Evolutionary conservation across 106 monocot species (phyloP).

Genomic region (Narthecium ossifragum): DNA sequence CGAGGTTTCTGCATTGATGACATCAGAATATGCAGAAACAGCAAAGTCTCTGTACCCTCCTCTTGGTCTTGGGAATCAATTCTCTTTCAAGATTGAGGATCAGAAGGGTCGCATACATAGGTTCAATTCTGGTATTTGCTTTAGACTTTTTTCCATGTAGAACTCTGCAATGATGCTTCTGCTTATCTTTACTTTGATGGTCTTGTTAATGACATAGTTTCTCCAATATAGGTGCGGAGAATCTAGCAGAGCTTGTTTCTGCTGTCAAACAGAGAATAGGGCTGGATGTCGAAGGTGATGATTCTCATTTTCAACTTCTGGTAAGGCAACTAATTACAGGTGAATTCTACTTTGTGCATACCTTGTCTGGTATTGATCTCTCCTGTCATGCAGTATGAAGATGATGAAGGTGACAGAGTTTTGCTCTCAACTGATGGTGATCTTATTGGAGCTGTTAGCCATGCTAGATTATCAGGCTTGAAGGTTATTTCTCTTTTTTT

Average conservation of each 20-base stretch:
- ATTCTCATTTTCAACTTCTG: slow-evolving; percentile 57
- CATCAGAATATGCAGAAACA: slow-evolving; percentile 62
- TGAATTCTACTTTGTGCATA: not conserved
- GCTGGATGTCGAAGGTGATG: slow-evolving; percentile 20
- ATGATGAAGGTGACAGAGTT: slow-evolving; percentile 92
- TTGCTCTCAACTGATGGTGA: slow-evolving; percentile 66
- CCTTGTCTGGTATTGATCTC: not conserved
- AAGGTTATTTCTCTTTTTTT: slow-evolving; percentile 48
- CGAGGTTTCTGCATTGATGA: slow-evolving; percentile 64
- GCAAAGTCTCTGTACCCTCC: slow-evolving; percentile 53
- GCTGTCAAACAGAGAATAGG: slow-evolving; percentile 58
- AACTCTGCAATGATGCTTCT: not conserved
- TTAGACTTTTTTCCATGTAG: not conserved
- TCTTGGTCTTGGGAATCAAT: slow-evolving; percentile 56
- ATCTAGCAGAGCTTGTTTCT: slow-evolving; percentile 55
- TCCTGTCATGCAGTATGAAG: slow-evolving; percentile 68
- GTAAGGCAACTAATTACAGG: slow-evolving; percentile 26
- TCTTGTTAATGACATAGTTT: too few species aligned
- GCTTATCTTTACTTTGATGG: not conserved
- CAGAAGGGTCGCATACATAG: slow-evolving; percentile 72
- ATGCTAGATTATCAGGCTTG: slow-evolving; percentile 63
- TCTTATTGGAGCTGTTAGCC: slow-evolving; percentile 64
- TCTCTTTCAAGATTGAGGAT: slow-evolving; percentile 81
- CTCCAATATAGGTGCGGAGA: slow-evolving; percentile 84
- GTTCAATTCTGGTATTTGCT: slow-evolving; percentile 49